Evolutionary conservation across 1,284 basidiomycete species (phyloP).

Genomic region (Marasmius oreades): DNA sequence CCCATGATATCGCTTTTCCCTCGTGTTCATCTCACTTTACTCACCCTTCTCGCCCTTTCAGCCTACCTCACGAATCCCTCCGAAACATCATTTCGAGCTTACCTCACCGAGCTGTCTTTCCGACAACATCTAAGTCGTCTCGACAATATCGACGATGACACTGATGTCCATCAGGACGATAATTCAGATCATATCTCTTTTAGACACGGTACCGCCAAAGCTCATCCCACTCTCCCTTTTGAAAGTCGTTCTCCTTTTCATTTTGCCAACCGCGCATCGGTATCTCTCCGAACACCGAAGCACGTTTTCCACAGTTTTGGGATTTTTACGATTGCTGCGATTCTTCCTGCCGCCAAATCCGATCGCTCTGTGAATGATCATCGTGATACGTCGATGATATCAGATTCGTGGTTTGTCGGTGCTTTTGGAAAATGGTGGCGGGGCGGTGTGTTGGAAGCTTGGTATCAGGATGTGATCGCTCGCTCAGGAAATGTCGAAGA

Average conservation of each 20-base stretch:
- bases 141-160: slow-evolving; percentile 54
- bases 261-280: slow-evolving; percentile 87
- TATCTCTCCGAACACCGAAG: slow-evolving; percentile 91
- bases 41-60: slow-evolving; percentile 31
- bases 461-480: slow-evolving; percentile 64
- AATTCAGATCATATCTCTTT: slow-evolving; percentile 30
- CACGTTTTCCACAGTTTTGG: slow-evolving; percentile 84
- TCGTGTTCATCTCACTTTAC: slow-evolving; percentile 13
- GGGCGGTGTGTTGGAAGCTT: slow-evolving; percentile 66
- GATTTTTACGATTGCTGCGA: slow-evolving; percentile 82
- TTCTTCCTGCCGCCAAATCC: slow-evolving; percentile 49
- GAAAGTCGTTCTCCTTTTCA: slow-evolving; percentile 63
- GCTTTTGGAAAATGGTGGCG: slow-evolving; percentile 88
- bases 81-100: slow-evolving; percentile 88
- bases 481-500: slow-evolving; percentile 62
- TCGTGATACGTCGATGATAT: slow-evolving; percentile 48
- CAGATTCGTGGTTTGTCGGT: slow-evolving; percentile 83
- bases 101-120: slow-evolving; percentile 94
- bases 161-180: slow-evolving; percentile 32
- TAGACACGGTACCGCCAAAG: slow-evolving; percentile 26
- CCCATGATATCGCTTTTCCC: slow-evolving; percentile 11
- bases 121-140: slow-evolving; percentile 89
- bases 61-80: slow-evolving; percentile 93
- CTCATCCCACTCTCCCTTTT: slow-evolving; percentile 31
- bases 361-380: slow-evolving; percentile 27